Evolutionary conservation across 2,329 filamentous ascomycete species (phyloP), one percentile per base, ranked within the genome.

Genomic region (Thielaviopsis euricoi): DNA sequence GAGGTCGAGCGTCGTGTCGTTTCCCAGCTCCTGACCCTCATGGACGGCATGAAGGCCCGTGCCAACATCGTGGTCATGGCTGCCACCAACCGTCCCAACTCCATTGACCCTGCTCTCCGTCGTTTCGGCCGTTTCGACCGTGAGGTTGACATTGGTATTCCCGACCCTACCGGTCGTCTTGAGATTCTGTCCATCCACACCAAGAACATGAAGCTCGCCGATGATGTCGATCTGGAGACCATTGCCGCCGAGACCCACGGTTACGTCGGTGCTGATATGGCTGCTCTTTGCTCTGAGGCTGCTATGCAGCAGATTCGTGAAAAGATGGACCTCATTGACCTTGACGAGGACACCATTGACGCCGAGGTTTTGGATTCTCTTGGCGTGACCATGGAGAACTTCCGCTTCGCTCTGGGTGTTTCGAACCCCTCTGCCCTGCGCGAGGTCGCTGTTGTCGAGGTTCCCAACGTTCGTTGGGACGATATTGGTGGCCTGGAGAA

Each of bases 291-390:
- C 76, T 98, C 93, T 6, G 93, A 98, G 75, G 93, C 93, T 69
- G 93, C 93, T 63, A 98, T 98, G 93, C 93, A 98, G 73, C 93
- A 98, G 76, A 98, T 98, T 73, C 91, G 93, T 76, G 93, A 98
- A 76, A 98, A 98, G 86, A 98, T 98, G 93, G 93, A 98, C 70
- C 82, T 98, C 63, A 98, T 98, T 65, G 93, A 98, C 73, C 81
- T 98, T 37, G 93, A 98, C 64, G 93, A 98, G 76, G 93, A 98
- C 69, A 98, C 93, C 62, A 98, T 98, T 62, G 93, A 98, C 67
- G 93, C 93, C 29, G 93, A 98, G 76, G 93, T 98, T 56, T 82
- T 98, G 57, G 93, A 98, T 74, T 97, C 93, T 52, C 83, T 98
- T 52, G 93, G 93, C 71, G 93, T 98, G 53, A 98, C 93, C 62